Conservation (phyloP, 2,329 filamentous ascomycete species). For the Aspergillus carbonarius region DNA sequence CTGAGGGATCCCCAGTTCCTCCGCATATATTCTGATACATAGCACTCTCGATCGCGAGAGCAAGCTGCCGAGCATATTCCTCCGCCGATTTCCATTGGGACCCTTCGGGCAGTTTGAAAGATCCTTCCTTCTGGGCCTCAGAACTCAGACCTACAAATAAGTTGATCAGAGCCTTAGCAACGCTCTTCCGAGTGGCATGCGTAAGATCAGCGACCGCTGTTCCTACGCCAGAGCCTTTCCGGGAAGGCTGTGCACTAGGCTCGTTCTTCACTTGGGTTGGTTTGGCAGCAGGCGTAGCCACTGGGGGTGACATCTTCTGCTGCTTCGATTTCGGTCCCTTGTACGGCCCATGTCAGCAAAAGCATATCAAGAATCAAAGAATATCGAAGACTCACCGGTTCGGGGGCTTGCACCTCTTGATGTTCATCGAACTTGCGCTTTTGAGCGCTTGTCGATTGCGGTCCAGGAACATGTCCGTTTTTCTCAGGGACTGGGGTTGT, state of each 20-base stretch:
- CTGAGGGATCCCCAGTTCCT: slow-evolving; percentile 52
- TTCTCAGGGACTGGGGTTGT: slow-evolving; percentile 27
- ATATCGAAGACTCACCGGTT: slow-evolving; percentile 29
- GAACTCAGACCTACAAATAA: slow-evolving; percentile 66
- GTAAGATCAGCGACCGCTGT: slow-evolving; percentile 49
- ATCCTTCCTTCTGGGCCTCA: slow-evolving; percentile 64
- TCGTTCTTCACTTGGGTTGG: slow-evolving; percentile 35
- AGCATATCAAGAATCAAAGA: background rate
- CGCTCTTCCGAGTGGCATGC: slow-evolving; percentile 63
- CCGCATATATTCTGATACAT: slow-evolving; percentile 55
- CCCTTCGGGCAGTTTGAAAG: slow-evolving; percentile 63
- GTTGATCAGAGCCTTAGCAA: slow-evolving; percentile 69
- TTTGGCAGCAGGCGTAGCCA: slow-evolving; percentile 25
- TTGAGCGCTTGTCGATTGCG: slow-evolving; percentile 33
- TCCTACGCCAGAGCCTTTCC: slow-evolving; percentile 31
- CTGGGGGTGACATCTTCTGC: slow-evolving; percentile 36
- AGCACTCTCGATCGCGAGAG: slow-evolving; percentile 75
- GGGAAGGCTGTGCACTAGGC: slow-evolving; percentile 25
- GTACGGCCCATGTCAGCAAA: slow-evolving; percentile 25
- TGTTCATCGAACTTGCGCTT: slow-evolving; percentile 48
- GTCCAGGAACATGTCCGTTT: slow-evolving; percentile 25
- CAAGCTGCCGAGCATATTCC: slow-evolving; percentile 66
- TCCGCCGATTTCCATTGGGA: slow-evolving; percentile 64
- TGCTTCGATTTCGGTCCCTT: slow-evolving; percentile 46
- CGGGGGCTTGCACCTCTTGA: slow-evolving; percentile 27